Conservation (phyloP, 805 yeast genomes). For the Candida takata region DNA sequence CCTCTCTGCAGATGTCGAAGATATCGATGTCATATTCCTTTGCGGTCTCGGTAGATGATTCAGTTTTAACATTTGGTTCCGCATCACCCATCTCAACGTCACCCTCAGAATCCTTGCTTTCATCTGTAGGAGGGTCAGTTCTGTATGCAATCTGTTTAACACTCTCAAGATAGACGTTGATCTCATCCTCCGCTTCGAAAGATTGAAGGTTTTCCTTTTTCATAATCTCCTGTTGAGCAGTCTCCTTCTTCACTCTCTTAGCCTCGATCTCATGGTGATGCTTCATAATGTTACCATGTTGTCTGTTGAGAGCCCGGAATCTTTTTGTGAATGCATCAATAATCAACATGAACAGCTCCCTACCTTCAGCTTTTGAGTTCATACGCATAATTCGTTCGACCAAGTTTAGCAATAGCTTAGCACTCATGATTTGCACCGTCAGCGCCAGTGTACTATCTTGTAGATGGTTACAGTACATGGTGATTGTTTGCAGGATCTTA, state of each 20-base stretch:
- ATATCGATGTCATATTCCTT: slow-evolving; percentile 26
- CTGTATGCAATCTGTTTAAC: slow-evolving; percentile 14
- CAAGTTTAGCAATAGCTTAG: slow-evolving; percentile 77
- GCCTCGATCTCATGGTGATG: slow-evolving; percentile 50
- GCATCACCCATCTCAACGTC: slow-evolving; percentile 24
- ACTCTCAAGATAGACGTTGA: slow-evolving; percentile 24
- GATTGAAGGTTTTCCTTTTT: slow-evolving; percentile 25
- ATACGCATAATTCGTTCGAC: slow-evolving; percentile 83
- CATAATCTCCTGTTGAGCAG: slow-evolving; percentile 30
- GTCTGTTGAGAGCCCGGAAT: slow-evolving; percentile 66
- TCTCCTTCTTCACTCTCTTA: slow-evolving; percentile 35
- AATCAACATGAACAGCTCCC: slow-evolving; percentile 75
- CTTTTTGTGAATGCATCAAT: slow-evolving; percentile 84
- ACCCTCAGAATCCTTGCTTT: slow-evolving; percentile 21
- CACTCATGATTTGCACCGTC: slow-evolving; percentile 95
- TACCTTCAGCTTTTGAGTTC: slow-evolving; percentile 69
- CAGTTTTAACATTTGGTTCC: slow-evolving; percentile 18
- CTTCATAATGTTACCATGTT: slow-evolving; percentile 56
- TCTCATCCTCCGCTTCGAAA: slow-evolving; percentile 32
- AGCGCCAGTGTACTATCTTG: slow-evolving; percentile 77
- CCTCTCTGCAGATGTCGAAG: slow-evolving; percentile 38
- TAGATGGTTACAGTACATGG: slow-evolving; percentile 70
- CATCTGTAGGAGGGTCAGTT: background rate
- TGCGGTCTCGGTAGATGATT: slow-evolving; percentile 8
- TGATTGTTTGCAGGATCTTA: slow-evolving; percentile 84